Conservation (phyloP, 2,329 filamentous ascomycete species). For the Ophiostoma ips region DNA sequence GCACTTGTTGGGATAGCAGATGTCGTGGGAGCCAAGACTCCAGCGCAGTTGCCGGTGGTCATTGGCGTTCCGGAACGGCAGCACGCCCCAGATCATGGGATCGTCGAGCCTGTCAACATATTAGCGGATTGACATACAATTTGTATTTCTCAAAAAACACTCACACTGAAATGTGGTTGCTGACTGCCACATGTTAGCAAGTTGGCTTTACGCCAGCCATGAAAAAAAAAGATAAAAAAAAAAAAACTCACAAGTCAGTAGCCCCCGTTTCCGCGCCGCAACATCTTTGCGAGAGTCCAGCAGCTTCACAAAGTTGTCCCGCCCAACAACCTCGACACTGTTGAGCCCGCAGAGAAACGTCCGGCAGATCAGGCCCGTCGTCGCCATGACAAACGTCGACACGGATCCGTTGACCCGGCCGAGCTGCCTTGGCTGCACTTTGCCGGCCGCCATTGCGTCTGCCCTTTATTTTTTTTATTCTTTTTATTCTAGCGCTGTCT, state of each 20-base stretch:
- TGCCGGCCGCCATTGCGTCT: slow-evolving; percentile 4
- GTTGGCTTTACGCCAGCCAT: too few species aligned
- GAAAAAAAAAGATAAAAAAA: background rate
- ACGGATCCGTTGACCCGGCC: slow-evolving; percentile 56
- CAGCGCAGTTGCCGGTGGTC: slow-evolving; percentile 68
- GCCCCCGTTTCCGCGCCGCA: slow-evolving; percentile 53
- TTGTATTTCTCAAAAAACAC: slow-evolving; percentile 25
- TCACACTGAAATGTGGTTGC: slow-evolving; percentile 81
- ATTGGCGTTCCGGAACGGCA: slow-evolving; percentile 62
- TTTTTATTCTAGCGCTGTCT: background rate
- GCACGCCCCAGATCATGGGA: slow-evolving; percentile 80
- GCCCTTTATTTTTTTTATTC: background rate
- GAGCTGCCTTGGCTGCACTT: slow-evolving; percentile 27
- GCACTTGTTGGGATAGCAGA: slow-evolving; percentile 81
- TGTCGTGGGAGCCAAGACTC: slow-evolving; percentile 85
- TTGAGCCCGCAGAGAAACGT: slow-evolving; percentile 65
- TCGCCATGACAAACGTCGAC: slow-evolving; percentile 62
- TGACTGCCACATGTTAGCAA: slow-evolving; percentile 38
- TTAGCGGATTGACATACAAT: background rate
- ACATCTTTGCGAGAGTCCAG: slow-evolving; percentile 60
- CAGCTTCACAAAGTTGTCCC: slow-evolving; percentile 60
- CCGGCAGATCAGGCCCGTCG: slow-evolving; percentile 56
- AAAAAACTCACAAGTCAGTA: slow-evolving; percentile 58
- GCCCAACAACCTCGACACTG: slow-evolving; percentile 59
- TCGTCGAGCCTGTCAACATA: slow-evolving; percentile 61